phyloP scores from a whole-genome alignment of 1,284 basidiomycete genomes.

The Waitea zeae region DNA sequence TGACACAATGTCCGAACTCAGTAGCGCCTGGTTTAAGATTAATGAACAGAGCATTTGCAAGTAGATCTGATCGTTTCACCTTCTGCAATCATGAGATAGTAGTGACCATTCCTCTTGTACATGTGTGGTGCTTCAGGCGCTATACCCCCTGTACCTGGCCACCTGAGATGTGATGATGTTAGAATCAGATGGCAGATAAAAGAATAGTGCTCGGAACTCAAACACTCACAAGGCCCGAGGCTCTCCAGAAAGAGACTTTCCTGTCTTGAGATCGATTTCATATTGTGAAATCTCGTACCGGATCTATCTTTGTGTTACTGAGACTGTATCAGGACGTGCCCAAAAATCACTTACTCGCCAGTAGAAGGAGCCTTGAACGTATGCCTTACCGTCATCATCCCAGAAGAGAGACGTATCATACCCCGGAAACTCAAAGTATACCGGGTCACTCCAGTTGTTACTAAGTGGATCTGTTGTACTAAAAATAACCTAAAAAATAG shows the following conservation, averaged over 20 bases:
- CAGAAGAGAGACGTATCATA: conserved; percentile 20
- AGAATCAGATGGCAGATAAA: neutral
- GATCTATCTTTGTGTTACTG: too few relatives aligned
- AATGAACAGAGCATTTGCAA: neutral
- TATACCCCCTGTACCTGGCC: conserved; percentile 1
- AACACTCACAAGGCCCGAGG: conserved; percentile 14
- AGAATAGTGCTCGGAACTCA: neutral
- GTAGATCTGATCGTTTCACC: conserved; percentile 6
- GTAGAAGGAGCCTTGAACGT: conserved; percentile 16
- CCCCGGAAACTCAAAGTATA: conserved; percentile 17
- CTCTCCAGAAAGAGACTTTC: conserved; percentile 13
- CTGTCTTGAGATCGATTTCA: conserved; percentile 16
- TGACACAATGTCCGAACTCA: conserved; percentile 16
- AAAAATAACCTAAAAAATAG: conserved; percentile 15
- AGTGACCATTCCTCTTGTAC: conserved; percentile 11
- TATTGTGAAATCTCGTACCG: conserved; percentile 15
- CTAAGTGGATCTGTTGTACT: conserved; percentile 14
- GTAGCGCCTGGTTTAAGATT: conserved; percentile 13
- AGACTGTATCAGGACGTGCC: neutral
- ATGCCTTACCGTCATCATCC: conserved; percentile 16
- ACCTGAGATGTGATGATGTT: conserved; percentile 1
- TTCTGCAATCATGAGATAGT: conserved; percentile 15
- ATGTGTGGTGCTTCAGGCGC: conserved; percentile 15
- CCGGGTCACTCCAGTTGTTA: conserved; percentile 17
- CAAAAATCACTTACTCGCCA: conserved; percentile 10